Base-by-base conservation (phyloP, 345 rosid species). In the Ricinus communis region DNA sequence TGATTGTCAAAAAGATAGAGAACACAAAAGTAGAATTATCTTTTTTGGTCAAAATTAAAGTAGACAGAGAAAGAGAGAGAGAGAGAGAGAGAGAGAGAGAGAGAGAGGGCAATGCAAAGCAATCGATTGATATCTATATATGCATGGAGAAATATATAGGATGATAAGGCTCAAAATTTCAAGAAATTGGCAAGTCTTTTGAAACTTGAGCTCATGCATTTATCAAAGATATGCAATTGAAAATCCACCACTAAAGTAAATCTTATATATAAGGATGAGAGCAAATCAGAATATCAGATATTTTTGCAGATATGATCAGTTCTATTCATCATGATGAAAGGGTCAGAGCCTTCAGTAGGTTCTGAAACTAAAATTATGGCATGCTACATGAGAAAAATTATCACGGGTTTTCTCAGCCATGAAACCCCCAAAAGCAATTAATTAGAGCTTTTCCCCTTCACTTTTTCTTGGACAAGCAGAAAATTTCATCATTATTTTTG, bases 341-440 rank as follows among this genome's bases (percentile, higher is more conserved):
- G 64, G 71, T 76, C 87, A 86, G 83, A 75, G 74, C 51, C 19
- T 77, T 74, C 82, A 73, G 78, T 73, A 55, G 57, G 68, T 55
- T 57, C 77, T 82, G 80, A 68, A 73, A 54, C 38, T 72, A 75
- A 66, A 62, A 77, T 85, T 52, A 75, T 72, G 62, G 65, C 81
- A 74, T 74, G 59, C 78, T 69, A 71, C 57, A 69, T 61, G 53
- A 13, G 56, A 65, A 45, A 71, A 45, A 28, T 55, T 33, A 61
- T 76, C 81, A 74, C 71, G 61, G 74, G 68, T 33, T 62, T 67
- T 80, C 65, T 52, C 70, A 65, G 62, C 73, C 56, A 65, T 25
- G 70, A 65, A 79, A 76, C 5, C 22, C 54, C 68, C 53, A 66
- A 66, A 41, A 65, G 65, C 56, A 55, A 43, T 64, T 9, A 53